Percentiles rank a stretch among this genome's conserved stretches.
Evolutionary conservation across 2,329 filamentous ascomycete species (phyloP).

Genomic region (Pseudogymnoascus sp.): DNA sequence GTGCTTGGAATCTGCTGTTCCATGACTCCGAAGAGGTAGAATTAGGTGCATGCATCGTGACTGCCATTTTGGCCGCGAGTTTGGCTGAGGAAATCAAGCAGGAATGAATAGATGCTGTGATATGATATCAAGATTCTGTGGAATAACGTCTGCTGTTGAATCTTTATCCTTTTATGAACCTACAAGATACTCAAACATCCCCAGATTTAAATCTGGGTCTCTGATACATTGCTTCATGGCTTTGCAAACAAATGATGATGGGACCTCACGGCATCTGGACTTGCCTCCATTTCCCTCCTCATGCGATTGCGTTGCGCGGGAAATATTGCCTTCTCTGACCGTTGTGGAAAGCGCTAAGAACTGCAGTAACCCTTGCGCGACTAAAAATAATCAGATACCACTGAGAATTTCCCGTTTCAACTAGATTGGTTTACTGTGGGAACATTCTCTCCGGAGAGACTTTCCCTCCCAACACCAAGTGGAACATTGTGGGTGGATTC

Average conservation of each 20-base stretch:
- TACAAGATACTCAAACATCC: neutral
- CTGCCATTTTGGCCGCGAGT: conserved; percentile 23
- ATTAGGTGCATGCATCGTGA: conserved; percentile 19
- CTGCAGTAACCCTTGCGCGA: neutral
- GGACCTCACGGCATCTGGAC: neutral
- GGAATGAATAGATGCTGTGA: neutral
- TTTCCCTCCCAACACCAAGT: neutral
- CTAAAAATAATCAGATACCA: neutral
- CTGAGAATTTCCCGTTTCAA: neutral
- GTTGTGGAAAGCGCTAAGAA: neutral
- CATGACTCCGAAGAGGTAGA: conserved; percentile 21
- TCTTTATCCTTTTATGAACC: neutral
- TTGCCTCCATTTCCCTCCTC: neutral
- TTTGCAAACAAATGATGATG: neutral
- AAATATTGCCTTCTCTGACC: neutral
- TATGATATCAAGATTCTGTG: neutral
- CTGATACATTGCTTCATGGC: neutral
- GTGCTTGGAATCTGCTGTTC: conserved; percentile 13
- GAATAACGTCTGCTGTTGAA: neutral
- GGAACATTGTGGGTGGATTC: neutral
- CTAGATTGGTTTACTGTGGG: neutral
- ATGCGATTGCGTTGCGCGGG: neutral
- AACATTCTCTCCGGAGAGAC: neutral
- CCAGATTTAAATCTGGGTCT: neutral
- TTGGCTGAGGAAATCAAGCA: neutral